Conservation (phyloP, 805 yeast species). For the Teunomyces atbi region DNA sequence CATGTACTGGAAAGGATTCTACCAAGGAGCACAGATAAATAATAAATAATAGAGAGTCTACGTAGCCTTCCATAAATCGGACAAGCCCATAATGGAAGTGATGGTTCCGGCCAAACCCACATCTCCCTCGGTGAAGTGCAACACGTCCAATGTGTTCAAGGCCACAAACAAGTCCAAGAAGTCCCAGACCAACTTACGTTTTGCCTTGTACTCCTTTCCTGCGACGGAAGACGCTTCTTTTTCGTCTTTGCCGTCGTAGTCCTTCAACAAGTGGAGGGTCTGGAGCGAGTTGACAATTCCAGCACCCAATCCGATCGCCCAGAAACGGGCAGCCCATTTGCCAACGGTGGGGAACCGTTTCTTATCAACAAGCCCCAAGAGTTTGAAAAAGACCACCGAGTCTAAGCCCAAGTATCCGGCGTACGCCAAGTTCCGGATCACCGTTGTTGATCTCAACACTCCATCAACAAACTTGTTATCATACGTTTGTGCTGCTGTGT, state of each 20-base stretch:
- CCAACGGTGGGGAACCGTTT: constrained; percentile 50
- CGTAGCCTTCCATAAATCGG: constrained; percentile 63
- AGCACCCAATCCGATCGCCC: constrained; percentile 71
- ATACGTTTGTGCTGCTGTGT: constrained; percentile 62
- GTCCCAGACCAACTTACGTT: constrained; percentile 73
- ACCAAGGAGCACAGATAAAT: constrained; percentile 17
- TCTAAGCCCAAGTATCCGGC: constrained; percentile 65
- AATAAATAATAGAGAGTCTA: constrained; percentile 2
- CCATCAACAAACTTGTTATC: constrained; percentile 71
- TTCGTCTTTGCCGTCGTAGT: constrained; percentile 9
- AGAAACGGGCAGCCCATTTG: constrained; percentile 63
- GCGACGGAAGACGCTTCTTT: constrained; percentile 32
- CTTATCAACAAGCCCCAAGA: constrained; percentile 53
- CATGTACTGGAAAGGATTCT: constrained; percentile 35
- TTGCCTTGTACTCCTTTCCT: constrained; percentile 47
- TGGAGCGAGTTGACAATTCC: constrained; percentile 58
- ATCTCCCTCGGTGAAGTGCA: constrained; percentile 70
- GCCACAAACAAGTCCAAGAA: constrained; percentile 74
- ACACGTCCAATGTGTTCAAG: constrained; percentile 58
- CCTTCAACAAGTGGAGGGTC: constrained; percentile 42
- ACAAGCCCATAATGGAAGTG: constrained; percentile 76
- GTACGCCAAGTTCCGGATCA: constrained; percentile 58
- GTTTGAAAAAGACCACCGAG: constrained; percentile 58
- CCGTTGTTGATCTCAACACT: constrained; percentile 50
- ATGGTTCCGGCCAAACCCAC: constrained; percentile 82